Evolutionary conservation across 83 land plant genomes (phyloP).

Genomic region (Picea abies): DNA sequence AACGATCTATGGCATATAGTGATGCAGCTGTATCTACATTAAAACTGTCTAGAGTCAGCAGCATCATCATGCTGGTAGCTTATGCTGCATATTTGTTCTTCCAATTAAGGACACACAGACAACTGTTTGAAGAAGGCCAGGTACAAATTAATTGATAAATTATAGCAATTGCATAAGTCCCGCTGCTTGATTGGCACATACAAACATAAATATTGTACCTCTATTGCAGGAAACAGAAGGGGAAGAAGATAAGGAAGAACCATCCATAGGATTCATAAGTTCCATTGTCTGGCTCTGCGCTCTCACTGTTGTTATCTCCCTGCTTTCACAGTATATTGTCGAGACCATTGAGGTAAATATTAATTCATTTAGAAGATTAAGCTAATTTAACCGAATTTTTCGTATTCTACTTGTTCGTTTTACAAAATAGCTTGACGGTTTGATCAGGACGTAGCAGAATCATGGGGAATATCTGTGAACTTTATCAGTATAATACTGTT

Average conservation of each 20-base stretch:
- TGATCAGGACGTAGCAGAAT: constrained; percentile 25
- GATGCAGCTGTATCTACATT: constrained; percentile 10
- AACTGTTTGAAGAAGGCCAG: too few relatives aligned
- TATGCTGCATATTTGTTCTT: too few relatives aligned
- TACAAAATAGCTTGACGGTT: background rate
- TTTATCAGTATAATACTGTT: constrained; percentile 31
- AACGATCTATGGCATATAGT: constrained; percentile 16
- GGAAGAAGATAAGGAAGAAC: constrained; percentile 29
- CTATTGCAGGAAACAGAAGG: constrained; percentile 29
- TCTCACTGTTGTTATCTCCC: constrained; percentile 54
- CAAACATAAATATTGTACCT: background rate
- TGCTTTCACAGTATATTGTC: constrained; percentile 66
- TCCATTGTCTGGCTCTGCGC: constrained; percentile 47
- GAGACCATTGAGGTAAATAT: constrained; percentile 62
- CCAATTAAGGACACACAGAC: too few relatives aligned
- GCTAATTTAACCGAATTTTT: too few relatives aligned
- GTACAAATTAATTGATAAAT: constrained; percentile 20
- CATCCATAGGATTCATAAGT: constrained; percentile 54
- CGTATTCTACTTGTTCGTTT: background rate
- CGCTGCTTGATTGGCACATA: constrained; percentile 25
- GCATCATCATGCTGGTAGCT: constrained; percentile 50
- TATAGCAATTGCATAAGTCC: constrained; percentile 24
- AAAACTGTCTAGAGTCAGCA: constrained; percentile 46
- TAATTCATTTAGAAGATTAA: too few relatives aligned
- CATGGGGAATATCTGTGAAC: constrained; percentile 17